phyloP scores from a whole-genome alignment of 495 filamentous ascomycete species.

The Cercophora sp. region DNA sequence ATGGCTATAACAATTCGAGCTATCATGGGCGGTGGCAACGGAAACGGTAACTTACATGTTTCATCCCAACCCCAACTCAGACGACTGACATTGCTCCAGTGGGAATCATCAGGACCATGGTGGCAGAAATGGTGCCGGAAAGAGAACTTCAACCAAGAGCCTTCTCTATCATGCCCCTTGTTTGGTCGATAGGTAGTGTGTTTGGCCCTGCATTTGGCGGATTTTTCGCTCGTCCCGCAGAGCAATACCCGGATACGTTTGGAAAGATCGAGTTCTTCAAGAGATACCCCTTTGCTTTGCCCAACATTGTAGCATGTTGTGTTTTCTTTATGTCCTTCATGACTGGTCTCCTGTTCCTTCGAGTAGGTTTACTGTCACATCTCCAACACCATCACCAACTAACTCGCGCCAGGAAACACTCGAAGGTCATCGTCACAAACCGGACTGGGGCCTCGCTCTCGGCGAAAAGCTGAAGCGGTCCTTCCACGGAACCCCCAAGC shows the following conservation, averaged over 20 bases:
- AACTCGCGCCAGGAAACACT: slow-evolving; percentile 60
- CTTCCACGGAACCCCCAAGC: slow-evolving; percentile 26
- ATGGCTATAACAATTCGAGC: slow-evolving; percentile 69
- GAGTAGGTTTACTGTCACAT: slow-evolving; percentile 28
- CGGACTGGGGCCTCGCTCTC: slow-evolving; percentile 66
- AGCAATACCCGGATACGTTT: slow-evolving; percentile 64
- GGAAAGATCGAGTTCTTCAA: slow-evolving; percentile 62
- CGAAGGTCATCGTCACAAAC: slow-evolving; percentile 54
- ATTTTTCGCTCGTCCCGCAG: slow-evolving; percentile 72
- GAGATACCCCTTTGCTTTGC: slow-evolving; percentile 73
- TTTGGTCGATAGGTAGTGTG: slow-evolving; percentile 78
- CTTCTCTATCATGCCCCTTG: slow-evolving; percentile 80
- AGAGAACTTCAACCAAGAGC: slow-evolving; percentile 76
- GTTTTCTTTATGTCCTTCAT: slow-evolving; percentile 72
- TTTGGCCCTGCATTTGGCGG: slow-evolving; percentile 88
- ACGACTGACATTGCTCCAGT: slow-evolving; percentile 30
- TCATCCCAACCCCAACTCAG: neutral
- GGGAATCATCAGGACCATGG: slow-evolving; percentile 66
- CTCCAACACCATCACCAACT: neutral
- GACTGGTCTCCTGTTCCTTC: slow-evolving; percentile 67
- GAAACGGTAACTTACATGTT: slow-evolving; percentile 48
- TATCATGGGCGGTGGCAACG: slow-evolving; percentile 62
- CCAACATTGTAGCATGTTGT: slow-evolving; percentile 68
- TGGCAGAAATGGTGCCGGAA: slow-evolving; percentile 74
- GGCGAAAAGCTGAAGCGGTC: slow-evolving; percentile 50